Conservation (phyloP, 441 rosid species). For the Erysimum cheiri region DNA sequence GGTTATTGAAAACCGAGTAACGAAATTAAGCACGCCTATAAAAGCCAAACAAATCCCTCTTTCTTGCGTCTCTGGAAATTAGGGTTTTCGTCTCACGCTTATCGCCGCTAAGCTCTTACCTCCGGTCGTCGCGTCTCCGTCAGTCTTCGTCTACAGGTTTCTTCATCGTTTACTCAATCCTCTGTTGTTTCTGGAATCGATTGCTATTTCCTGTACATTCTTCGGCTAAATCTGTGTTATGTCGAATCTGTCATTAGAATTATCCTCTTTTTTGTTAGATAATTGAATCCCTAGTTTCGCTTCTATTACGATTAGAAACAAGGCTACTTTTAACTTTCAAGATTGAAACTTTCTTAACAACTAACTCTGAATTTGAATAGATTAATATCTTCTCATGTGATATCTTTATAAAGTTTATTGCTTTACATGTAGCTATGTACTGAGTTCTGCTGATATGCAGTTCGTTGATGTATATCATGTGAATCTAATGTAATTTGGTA, state of each 20-base stretch:
- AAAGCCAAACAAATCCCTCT: not conserved
- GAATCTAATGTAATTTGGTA: not conserved
- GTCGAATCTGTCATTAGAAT: slow-evolving; percentile 5
- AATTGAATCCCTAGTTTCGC: slow-evolving; percentile 3
- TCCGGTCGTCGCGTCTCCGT: slow-evolving; percentile 6
- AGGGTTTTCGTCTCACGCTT: slow-evolving; percentile 25
- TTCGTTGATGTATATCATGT: not conserved
- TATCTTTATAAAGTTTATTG: not conserved
- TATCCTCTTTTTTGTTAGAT: slow-evolving; percentile 2
- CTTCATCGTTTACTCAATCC: not conserved
- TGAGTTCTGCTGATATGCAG: not conserved
- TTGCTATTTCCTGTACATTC: not conserved
- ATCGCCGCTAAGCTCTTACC: slow-evolving; percentile 33
- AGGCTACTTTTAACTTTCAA: not conserved
- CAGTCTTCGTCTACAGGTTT: slow-evolving; percentile 32
- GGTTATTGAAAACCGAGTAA: slow-evolving; percentile 15
- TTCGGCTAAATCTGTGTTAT: not conserved
- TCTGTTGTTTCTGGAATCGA: not conserved
- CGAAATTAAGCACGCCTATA: slow-evolving; percentile 14
- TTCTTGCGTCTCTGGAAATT: slow-evolving; percentile 11
- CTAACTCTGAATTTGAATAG: not conserved
- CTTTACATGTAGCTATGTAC: not conserved
- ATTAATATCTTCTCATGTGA: not conserved
- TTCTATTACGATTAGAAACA: not conserved
- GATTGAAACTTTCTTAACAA: slow-evolving; percentile 3